Base-by-base conservation (phyloP, 2,329 filamentous ascomycete species). In the Tympanopsis confertula region DNA sequence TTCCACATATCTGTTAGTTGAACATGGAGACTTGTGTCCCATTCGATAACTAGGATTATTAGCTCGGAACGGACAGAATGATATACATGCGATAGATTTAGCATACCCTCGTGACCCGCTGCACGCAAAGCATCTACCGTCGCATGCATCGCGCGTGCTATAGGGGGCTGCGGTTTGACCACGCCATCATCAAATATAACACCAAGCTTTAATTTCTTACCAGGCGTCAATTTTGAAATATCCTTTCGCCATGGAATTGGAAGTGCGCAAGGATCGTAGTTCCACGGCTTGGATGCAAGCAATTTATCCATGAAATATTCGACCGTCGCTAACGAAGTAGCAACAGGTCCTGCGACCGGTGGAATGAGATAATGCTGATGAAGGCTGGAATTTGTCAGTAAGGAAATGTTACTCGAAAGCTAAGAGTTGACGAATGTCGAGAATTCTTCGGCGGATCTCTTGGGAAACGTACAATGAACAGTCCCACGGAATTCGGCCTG, bases 191-290 rank as follows among this genome's bases (percentile, higher is more conserved):
- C 61, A 32, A 60, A 50, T 5, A 71, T 59, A 4, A 75, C 50
- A 5, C 69, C 69, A 26, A 74, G 55, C 47, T 58, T 42, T 13
- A 57, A 45, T 22, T 51, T 50, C 30, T 44, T 59, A 50, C 60
- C 71, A 79, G 0, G 74, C 59, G 40, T 62, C 60, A n/a, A 65
- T 60, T 5, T 66, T 57, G 1, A 67, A 63, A 1, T 81, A 57
- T 3, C 68, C 63, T 39, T 67, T 59, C 52, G 80, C 63, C 30
- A 33, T 13, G 30, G 36, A 77, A 60, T 20, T 68, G 52, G 37
- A 53, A 53, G 10, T 65, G 47, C 41, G 65, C 62, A 4, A 47
- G 47, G 22, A 20, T 20, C 19, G 13, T 17, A 19, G 19, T 26
- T 13, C 36, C 19, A 20, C 14, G 30, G 30, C 7, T 33, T 18